Evolutionary conservation across 768 basidiomycete species (phyloP), one percentile per base, ranked within the genome.

Genomic region (Xerocomellus intermedius): DNA sequence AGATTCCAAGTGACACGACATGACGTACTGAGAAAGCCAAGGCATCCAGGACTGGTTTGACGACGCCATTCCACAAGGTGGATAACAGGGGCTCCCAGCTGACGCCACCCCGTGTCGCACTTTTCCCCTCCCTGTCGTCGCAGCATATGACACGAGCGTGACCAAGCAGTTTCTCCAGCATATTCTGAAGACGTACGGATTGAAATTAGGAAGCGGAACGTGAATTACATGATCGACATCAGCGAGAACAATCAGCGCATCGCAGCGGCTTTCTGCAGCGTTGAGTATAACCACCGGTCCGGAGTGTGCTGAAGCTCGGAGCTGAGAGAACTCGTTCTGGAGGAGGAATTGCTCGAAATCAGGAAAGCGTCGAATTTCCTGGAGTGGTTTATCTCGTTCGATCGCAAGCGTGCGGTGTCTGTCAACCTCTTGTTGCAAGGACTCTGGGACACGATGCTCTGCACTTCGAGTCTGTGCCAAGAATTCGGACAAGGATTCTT

Each of bases 231-330:
- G 12, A 3, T 56, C 45, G 16, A 48, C 24, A 2, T 58, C 26
- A 6, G 54, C 49, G 2, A 55, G 38, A 6, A 58, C 16, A 16
- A 57, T 48, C 52, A 57, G 22, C 4, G 71, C 76, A 55, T 77
- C 72, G 30, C 72, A 75, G 17, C 71, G 59, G 13, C n/a, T 42
- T 21, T 45, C 22, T 43, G 42, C 42, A 5, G 42, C 42, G 17
- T 28, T 43, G 16, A 43, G 42, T 17, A 43, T n/a, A 5, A 43
- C 42, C 2, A 26, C 17, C 24, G 24, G 42, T 10, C 42, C 42
- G 9, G 24, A 26, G 24, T 26, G 24, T 17, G 42, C 42, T 6
- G 24, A 43, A 9, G 42, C 22, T 9, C 42, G 14, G 24, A 43
- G 42, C 22, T 59, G 43, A 32, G 35, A 12, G n/a, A 57, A 48